Evolutionary conservation across 2,329 filamentous ascomycete genomes (phyloP).

Genomic region (Emmonsiellopsis sp.): DNA sequence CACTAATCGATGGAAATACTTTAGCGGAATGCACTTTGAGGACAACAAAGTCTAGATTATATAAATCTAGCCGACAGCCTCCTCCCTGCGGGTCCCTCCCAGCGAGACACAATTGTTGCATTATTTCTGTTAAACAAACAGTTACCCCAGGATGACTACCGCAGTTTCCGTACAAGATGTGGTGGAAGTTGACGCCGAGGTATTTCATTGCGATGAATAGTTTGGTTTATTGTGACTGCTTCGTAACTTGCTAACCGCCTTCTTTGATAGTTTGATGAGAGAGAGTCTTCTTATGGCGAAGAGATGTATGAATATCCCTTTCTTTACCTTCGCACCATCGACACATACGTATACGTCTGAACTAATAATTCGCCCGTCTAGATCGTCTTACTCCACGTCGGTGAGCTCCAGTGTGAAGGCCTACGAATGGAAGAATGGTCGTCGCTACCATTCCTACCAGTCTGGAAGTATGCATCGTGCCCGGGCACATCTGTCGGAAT

Average conservation of each 20-base stretch:
- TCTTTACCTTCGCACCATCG: not conserved
- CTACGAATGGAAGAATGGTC: slow-evolving; percentile 6
- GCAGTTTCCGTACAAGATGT: not conserved
- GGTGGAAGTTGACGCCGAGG: not conserved
- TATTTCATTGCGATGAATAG: not conserved
- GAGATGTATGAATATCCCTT: not conserved
- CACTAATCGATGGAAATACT: too few species aligned
- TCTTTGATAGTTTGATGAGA: not conserved
- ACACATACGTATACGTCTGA: not conserved
- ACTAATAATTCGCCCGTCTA: not conserved
- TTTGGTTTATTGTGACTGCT: not conserved
- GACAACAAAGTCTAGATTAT: too few species aligned
- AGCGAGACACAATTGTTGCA: too few species aligned
- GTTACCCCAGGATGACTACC: too few species aligned
- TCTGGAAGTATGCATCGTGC: slow-evolving; percentile 2
- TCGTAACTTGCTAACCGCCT: not conserved
- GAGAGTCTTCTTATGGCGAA: not conserved
- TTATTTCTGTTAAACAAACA: too few species aligned
- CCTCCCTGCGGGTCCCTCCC: too few species aligned
- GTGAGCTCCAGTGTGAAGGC: not conserved
- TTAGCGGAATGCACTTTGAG: too few species aligned
- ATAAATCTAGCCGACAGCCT: too few species aligned
- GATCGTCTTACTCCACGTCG: not conserved
- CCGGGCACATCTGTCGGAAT: too few species aligned
- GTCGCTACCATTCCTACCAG: slow-evolving; percentile 11